A percentile compares a stretch with the other conserved stretches of the same genome.
Conservation (phyloP, 495 filamentous ascomycete genomes). For the Lichenothelia convexa region DNA sequence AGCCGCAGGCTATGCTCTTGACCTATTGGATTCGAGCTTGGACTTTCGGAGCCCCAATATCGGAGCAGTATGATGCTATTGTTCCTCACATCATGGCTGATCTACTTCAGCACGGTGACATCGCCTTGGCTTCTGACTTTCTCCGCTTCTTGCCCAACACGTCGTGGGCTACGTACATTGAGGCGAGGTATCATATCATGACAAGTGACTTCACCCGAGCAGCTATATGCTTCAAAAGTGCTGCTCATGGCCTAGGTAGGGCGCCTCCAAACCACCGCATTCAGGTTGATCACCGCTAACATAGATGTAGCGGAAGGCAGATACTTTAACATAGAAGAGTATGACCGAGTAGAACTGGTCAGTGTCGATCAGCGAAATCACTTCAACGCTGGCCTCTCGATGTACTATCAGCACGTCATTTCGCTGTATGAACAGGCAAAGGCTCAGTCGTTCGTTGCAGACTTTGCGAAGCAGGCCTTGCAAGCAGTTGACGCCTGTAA, state of each 20-base stretch:
- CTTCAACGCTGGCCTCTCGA: slow-evolving; percentile 57
- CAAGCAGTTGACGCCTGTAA: slow-evolving; percentile 20
- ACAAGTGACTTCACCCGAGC: slow-evolving; percentile 55
- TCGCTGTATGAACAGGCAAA: slow-evolving; percentile 61
- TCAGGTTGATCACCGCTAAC: slow-evolving; percentile 14
- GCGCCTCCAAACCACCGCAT: slow-evolving; percentile 6
- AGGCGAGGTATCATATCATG: slow-evolving; percentile 60
- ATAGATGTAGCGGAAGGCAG: slow-evolving; percentile 18
- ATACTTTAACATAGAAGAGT: slow-evolving; percentile 18
- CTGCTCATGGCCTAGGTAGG: slow-evolving; percentile 66
- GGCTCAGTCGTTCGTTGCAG: slow-evolving; percentile 58
- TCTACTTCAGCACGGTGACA: slow-evolving; percentile 26
- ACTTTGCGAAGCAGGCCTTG: slow-evolving; percentile 67
- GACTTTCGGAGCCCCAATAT: slow-evolving; percentile 7
- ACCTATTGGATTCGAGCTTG: slow-evolving; percentile 21
- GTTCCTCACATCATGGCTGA: slow-evolving; percentile 35
- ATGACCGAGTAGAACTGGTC: slow-evolving; percentile 40
- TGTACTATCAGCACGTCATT: slow-evolving; percentile 76
- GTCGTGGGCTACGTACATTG: slow-evolving; percentile 67
- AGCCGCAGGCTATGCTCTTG: slow-evolving; percentile 9
- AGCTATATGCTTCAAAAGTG: slow-evolving; percentile 59
- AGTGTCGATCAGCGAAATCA: slow-evolving; percentile 50
- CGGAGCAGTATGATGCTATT: slow-evolving; percentile 19
- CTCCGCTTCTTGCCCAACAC: slow-evolving; percentile 44
- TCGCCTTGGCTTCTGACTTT: slow-evolving; percentile 35